phyloP scores from a whole-genome alignment of 176 grass and related monocot genomes.

The Luzula sylvatica region DNA sequence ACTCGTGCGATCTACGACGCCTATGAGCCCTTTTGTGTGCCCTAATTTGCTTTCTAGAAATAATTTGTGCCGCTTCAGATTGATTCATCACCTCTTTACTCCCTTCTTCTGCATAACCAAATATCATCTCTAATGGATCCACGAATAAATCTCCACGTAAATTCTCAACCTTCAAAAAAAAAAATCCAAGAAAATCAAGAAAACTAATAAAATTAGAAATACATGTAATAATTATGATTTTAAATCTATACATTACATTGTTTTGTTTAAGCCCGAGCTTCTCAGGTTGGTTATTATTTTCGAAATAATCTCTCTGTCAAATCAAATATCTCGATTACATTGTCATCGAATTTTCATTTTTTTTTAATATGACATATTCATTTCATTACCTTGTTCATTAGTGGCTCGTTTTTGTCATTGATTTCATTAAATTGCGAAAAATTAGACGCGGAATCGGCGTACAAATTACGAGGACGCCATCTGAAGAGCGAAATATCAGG shows the following conservation, averaged over 20 bases:
- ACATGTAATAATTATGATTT: too few relatives aligned
- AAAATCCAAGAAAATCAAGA: background rate
- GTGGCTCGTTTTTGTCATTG: too few relatives aligned
- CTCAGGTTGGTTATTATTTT: slow-evolving; percentile 17
- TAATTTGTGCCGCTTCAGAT: slow-evolving; percentile 4
- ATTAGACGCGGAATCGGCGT: slow-evolving; percentile 26
- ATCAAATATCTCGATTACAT: slow-evolving; percentile 3
- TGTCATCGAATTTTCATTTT: slow-evolving; percentile 12
- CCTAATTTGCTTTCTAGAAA: slow-evolving; percentile 24
- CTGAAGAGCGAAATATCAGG: slow-evolving; percentile 45
- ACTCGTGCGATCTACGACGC: slow-evolving; percentile 9
- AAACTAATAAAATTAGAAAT: too few relatives aligned
- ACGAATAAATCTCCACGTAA: slow-evolving; percentile 37
- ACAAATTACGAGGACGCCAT: slow-evolving; percentile 44
- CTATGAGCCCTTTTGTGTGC: slow-evolving; percentile 24
- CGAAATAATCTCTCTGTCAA: slow-evolving; percentile 17
- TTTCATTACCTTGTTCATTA: too few relatives aligned
- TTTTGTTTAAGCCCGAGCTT: too few relatives aligned
- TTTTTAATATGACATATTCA: too few relatives aligned
- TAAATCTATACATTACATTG: too few relatives aligned
- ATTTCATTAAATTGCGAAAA: too few relatives aligned
- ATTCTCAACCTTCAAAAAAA: slow-evolving; percentile 15
- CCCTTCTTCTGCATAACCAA: slow-evolving; percentile 32
- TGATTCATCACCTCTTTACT: slow-evolving; percentile 23
- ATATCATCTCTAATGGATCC: slow-evolving; percentile 53